Base-by-base conservation (phyloP, 805 yeast species). In the Priceomyces fermenticarens region DNA sequence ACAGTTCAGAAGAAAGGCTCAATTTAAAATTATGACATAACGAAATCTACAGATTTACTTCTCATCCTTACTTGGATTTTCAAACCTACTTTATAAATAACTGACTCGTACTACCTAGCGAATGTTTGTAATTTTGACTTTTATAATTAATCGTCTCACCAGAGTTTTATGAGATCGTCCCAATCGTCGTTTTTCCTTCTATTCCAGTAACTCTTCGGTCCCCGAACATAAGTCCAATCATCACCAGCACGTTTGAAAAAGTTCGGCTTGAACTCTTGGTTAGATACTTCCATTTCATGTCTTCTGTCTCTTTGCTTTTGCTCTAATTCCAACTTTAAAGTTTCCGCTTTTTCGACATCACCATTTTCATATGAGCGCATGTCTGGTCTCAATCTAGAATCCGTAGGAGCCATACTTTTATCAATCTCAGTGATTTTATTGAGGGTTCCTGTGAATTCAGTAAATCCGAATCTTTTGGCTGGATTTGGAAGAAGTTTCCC, bases 341-440 rank as follows among this genome's bases (percentile, higher is more conserved):
- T 52, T 57, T 91, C 97, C 0, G 98, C 97, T 39, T 70, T 62
- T 14, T 80, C 87, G 9, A 83, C 64, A 15, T 80, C 67, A 2
- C 89, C 93, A 12, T 73, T 57, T 55, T 88, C 95, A 51, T 88
- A 88, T 2, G 69, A 62, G 33, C 77, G 67, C 55, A 88, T 79
- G 59, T 93, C 99, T 0, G 97, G 98, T 55, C 99, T 77, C 34
- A 81, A 62, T 55, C 99, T 78, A 6, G 97, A 85, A 59, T 93
- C 99, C 0, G 93, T 87, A 2, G 90, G 90, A 4, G 97, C 84
- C 30, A 90, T 40, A 2, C 68, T 84, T 23, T 72, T 46, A 56
- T 91, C 97, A 10, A 91, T 63, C 3, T 58, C 66, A 0, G 96
- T 86, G 30, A 90, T 77, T 44, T 88, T 86, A 57, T 89, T 89